Base-by-base conservation (phyloP, 176 grass and related monocot species). In the Pharus latifolius region DNA sequence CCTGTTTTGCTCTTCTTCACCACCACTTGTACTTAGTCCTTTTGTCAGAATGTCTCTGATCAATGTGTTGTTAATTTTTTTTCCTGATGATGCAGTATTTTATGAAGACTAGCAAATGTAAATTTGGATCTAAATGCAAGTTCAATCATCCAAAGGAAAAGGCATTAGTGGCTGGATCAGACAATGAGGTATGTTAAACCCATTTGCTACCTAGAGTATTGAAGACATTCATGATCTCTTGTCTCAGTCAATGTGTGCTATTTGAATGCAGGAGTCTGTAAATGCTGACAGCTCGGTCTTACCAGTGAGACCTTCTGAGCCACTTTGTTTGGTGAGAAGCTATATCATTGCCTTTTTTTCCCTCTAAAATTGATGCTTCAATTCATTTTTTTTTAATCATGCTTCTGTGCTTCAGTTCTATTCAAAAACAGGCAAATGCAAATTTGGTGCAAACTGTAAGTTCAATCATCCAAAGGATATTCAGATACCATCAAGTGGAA, bases 131-230 rank as follows among this genome's bases (percentile, higher is more conserved):
- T 25, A 83, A 75, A 58, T 99, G 96, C 82, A 99, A 94, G 76
- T 99, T 86, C 86, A 95, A 99, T 53, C 96, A 99, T 86, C 87
- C 90, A 44, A 88, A 78, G 70, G 82, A 78, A 45, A 76, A 56
- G 8, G 34, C 54, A 74, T 30, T 31, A 32, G 60, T 25, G 5
- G 27, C 23, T 84, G 83, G 47, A 78, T 44, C 49, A 70, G 34
- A 51, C 54, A 72, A 55, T 65, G 70, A 52, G 49, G 86, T 81
- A 67, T 72, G 85, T 70, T 60, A 17, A 43, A 32, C 24, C 11
- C 10, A 64, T 48, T 82, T 60, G 10, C 22, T 72, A n/a, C 49
- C 41, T 19, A 48, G n/a, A 35, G 5, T 32, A 14, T 29, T 22
- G 15, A 6, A 29, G 22, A 15, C 22, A 17, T 68, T 14, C 26